Conservation (phyloP, 2,329 filamentous ascomycete species). For the Colletotrichum incanum region DNA sequence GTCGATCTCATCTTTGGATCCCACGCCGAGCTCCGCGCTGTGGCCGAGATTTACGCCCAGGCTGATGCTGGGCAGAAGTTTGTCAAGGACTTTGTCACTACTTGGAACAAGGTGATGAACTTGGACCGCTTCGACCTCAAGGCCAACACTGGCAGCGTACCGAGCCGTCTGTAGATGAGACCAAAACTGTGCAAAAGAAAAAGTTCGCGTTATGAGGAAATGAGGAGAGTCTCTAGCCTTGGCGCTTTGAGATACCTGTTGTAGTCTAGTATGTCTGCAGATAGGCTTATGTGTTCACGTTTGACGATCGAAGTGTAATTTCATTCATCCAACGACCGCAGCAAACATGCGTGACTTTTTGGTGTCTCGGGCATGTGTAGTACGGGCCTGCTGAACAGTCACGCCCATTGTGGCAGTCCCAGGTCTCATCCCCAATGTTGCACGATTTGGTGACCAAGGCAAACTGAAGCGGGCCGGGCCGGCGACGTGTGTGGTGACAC, state of each 20-base stretch:
- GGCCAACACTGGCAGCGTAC: conserved; percentile 16
- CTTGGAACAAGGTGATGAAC: conserved; percentile 84
- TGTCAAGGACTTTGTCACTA: conserved; percentile 78
- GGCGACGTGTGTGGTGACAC: neutral
- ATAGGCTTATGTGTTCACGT: conserved; percentile 14
- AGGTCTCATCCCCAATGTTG: no score
- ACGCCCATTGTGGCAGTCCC: neutral
- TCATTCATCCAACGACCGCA: neutral
- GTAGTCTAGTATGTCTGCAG: conserved; percentile 17
- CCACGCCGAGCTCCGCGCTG: conserved; percentile 81
- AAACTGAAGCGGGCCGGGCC: neutral
- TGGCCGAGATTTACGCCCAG: conserved; percentile 79
- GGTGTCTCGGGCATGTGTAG: neutral
- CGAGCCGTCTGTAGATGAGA: conserved; percentile 29
- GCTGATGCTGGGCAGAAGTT: conserved; percentile 75
- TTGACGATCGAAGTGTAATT: neutral
- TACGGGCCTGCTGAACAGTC: no score
- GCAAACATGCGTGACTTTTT: neutral
- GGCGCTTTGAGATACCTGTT: conserved; percentile 2
- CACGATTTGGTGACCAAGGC: neutral
- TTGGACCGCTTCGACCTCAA: conserved; percentile 78
- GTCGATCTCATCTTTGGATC: conserved; percentile 80
- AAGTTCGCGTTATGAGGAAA: conserved; percentile 1
- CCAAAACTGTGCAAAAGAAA: neutral
- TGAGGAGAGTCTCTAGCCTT: neutral